phyloP scores from a whole-genome alignment of 345 rosid genomes.

The Alliaria petiolata region DNA sequence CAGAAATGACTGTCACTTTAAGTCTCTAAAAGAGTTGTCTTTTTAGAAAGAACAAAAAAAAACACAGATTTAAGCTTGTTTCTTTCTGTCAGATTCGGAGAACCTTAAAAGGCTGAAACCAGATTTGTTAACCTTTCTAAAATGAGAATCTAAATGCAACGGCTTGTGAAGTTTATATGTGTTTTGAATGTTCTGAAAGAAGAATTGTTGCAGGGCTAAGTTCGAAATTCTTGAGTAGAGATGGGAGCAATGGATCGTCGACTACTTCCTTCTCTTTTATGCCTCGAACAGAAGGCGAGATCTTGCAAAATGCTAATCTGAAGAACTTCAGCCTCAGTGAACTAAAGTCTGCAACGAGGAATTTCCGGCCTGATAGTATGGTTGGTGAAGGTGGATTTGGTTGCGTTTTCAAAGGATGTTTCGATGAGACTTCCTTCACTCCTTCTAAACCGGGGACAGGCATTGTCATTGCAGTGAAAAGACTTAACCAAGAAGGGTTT shows the following conservation, averaged over 20 bases:
- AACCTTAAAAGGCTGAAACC: not conserved
- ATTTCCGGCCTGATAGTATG: slow-evolving; percentile 86
- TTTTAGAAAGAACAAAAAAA: not conserved
- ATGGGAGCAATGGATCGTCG: slow-evolving; percentile 57
- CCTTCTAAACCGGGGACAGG: slow-evolving; percentile 86
- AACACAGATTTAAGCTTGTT: not conserved
- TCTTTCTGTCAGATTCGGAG: not conserved
- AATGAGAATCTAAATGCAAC: not conserved
- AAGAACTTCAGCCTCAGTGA: slow-evolving; percentile 67
- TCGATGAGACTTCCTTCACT: slow-evolving; percentile 62
- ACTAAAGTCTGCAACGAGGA: slow-evolving; percentile 69
- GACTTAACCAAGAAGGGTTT: slow-evolving; percentile 77
- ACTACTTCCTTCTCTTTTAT: slow-evolving; percentile 55
- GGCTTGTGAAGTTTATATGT: not conserved
- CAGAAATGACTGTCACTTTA: not conserved
- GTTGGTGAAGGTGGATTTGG: slow-evolving; percentile 98
- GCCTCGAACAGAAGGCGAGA: slow-evolving; percentile 89
- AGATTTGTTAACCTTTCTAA: not conserved
- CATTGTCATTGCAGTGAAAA: slow-evolving; percentile 79
- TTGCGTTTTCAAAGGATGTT: slow-evolving; percentile 96
- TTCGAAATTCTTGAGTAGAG: slow-evolving; percentile 53
- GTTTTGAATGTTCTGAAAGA: slow-evolving; percentile 2
- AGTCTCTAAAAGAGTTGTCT: not conserved
- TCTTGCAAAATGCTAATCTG: slow-evolving; percentile 67
- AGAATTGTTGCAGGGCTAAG: slow-evolving; percentile 47